A percentile compares a stretch with the other conserved stretches of the same genome.
Conservation (phyloP, 495 filamentous ascomycete genomes). For the Cudoniella acicularis region DNA sequence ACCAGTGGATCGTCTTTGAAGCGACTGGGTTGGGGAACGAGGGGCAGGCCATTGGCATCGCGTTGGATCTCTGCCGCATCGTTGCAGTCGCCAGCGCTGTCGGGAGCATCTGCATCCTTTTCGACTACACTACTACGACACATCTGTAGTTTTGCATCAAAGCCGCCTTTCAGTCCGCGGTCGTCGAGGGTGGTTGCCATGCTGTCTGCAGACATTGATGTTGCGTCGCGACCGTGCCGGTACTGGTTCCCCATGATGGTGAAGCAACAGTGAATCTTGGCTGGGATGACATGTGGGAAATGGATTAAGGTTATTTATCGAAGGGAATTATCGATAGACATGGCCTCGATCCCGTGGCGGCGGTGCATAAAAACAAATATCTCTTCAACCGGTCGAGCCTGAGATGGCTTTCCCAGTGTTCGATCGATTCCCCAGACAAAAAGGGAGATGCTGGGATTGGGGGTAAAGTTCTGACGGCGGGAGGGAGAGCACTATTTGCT, state of each 20-base stretch:
- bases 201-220: background rate
- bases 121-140: background rate
- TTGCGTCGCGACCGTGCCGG: background rate
- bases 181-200: background rate
- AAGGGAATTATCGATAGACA: background rate
- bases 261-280: background rate
- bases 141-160: background rate
- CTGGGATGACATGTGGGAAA: background rate
- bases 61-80: slow-evolving; percentile 15
- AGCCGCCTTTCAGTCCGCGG: background rate
- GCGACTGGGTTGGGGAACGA: slow-evolving; percentile 30
- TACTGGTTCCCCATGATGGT: background rate
- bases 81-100: background rate
- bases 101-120: background rate
- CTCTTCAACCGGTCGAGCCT: background rate
- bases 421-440: background rate
- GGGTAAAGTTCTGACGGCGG: background rate
- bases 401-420: background rate
- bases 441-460: background rate
- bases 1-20: slow-evolving; percentile 33
- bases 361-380: background rate
- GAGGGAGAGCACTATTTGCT: background rate
- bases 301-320: background rate
- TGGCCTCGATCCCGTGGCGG: background rate
- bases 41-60: slow-evolving; percentile 24